phyloP scores from a whole-genome alignment of 164 flowering plant species.

The Santalum album region DNA sequence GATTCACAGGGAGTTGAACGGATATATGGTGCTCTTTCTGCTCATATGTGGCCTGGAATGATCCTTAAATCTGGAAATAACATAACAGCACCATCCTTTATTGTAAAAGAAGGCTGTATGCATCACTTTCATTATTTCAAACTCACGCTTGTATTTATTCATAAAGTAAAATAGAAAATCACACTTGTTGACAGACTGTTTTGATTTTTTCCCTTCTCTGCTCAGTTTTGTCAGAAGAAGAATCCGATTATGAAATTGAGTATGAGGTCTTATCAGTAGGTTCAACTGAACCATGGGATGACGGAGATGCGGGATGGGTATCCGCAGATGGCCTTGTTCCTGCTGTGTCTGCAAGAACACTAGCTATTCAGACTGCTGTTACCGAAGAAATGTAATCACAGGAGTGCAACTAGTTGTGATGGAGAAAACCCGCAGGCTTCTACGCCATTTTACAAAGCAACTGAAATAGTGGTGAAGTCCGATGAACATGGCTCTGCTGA shows the following conservation, averaged over 20 bases:
- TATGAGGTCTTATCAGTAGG: conserved; percentile 76
- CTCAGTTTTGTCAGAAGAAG: conserved; percentile 70
- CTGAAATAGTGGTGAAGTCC: conserved; percentile 9
- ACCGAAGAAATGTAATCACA: conserved; percentile 8
- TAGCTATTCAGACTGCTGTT: conserved; percentile 11
- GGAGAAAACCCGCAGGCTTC: conserved; percentile 21
- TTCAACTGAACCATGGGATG: conserved; percentile 83
- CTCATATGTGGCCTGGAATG: conserved; percentile 99
- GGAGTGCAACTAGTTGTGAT: conserved; percentile 7
- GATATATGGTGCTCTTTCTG: conserved; percentile 76
- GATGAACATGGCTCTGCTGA: conserved; percentile 13
- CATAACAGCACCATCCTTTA: conserved; percentile 38
- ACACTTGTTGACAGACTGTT: background rate
- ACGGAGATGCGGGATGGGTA: conserved; percentile 51
- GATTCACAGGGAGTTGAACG: conserved; percentile 92
- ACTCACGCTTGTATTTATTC: no score
- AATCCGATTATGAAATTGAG: conserved; percentile 69
- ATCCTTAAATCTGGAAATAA: conserved; percentile 63
- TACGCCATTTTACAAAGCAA: conserved; percentile 14
- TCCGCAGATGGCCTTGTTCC: conserved; percentile 30
- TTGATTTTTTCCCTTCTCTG: conserved; percentile 2
- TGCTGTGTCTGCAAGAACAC: conserved; percentile 5
- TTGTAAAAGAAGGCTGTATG: conserved; percentile 41
- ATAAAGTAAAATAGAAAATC: no score
- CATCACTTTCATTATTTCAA: background rate